Conservation (phyloP, 306 rosid species). For the Psophocarpus tetragonolobus region DNA sequence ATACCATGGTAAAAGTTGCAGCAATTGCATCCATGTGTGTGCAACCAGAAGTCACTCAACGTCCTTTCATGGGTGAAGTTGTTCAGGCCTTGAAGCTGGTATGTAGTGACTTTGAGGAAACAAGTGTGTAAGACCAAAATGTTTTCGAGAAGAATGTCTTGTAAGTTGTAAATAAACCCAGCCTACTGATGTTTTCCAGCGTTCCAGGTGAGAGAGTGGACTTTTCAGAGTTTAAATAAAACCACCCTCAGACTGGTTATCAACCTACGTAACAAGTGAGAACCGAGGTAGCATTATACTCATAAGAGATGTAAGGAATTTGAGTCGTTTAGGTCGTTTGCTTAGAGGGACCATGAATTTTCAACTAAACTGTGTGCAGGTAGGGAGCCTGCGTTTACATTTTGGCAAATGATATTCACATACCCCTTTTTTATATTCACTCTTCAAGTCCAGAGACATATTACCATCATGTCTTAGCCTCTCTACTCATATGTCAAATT, state of each 20-base stretch:
- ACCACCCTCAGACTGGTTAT: background rate
- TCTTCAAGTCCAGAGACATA: no score
- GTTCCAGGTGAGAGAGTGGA: slow-evolving; percentile 13
- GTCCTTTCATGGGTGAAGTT: slow-evolving; percentile 95
- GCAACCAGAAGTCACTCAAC: slow-evolving; percentile 83
- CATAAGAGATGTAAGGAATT: background rate
- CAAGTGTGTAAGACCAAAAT: slow-evolving; percentile 39
- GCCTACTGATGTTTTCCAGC: no score
- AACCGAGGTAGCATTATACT: background rate
- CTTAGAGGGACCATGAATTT: background rate
- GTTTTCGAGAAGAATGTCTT: slow-evolving; percentile 46
- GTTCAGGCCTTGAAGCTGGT: slow-evolving; percentile 91
- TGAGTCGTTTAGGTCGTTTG: background rate
- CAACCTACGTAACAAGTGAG: background rate
- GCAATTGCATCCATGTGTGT: slow-evolving; percentile 96
- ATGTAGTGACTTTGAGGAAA: slow-evolving; percentile 68
- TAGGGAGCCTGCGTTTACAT: background rate
- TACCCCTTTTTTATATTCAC: no score
- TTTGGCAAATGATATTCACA: background rate
- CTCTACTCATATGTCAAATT: no score
- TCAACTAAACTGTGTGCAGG: background rate
- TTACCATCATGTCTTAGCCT: no score
- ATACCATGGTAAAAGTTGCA: slow-evolving; percentile 66
- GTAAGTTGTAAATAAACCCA: slow-evolving; percentile 23
- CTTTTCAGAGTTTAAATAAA: slow-evolving; percentile 1